Evolutionary conservation across 169 alveolate genomes (phyloP), one percentile per base, ranked within the genome.

Genomic region (Plasmodium gaboni): DNA sequence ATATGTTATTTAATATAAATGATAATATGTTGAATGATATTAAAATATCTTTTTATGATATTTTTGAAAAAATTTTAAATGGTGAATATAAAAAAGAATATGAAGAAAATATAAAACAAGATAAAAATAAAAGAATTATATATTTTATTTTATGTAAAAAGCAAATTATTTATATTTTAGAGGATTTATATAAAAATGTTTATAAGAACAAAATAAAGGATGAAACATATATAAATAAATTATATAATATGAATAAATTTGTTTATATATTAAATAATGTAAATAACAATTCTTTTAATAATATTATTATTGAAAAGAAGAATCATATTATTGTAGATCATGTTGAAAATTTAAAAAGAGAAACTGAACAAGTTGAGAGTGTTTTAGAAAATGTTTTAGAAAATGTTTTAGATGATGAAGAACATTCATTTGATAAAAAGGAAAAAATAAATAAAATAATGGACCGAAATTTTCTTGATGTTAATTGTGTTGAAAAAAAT

Each of bases 141-240:
- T 83, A 51, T 71, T 26, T 44, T 1, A 71, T 83, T n/a, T 48
- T 83, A 4, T 83, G 91, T 57, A 57, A 38, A 42, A 83, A 83
- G 8, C 85, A 83, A 55, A 44, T 67, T 12, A 83, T 83, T 24
- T 13, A 68, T 57, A 22, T 83, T 3, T 59, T 83, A 44, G 85
- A 83, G 51, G 85, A 83, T 5, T 10, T 68, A 10, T 83, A 51
- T 24, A 67, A 67, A 48, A 42, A 48, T 38, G 48, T 68, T 8
- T 24, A 22, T 38, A 26, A 59, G 26, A 38, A 19, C 38, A 76
- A 50, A 13, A 44, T 64, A 13, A 1, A 10, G 9, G 74, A 64
- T 17, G 61, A 68, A 67, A 57, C 2, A 46, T 55, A 63, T 26
- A 38, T 83, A 72, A 83, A 83, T 28, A 68, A 83, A 17, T 38